These are phyloP conservation scores for Raffaelea arxii DNA, from an alignment of 2,329 filamentous ascomycete genomes.

Conservation along the genomic window DNA sequence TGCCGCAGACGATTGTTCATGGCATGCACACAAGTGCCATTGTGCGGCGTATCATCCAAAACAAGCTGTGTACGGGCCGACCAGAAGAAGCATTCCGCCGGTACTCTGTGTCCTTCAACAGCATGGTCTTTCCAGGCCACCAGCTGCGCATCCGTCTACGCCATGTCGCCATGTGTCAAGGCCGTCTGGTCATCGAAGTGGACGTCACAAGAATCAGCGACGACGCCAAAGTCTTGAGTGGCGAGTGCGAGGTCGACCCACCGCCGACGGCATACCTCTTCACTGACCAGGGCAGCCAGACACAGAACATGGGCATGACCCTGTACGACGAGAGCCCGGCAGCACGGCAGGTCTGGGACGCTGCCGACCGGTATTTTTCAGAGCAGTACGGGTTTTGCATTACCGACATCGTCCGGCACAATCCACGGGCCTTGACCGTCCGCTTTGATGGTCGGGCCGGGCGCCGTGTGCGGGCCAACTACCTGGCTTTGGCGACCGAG, in stretches of 20 bases:
- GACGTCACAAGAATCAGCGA: background rate
- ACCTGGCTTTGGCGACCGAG: background rate
- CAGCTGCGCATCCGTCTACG: background rate
- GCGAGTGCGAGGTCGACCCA: constrained; percentile 94
- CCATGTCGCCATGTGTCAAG: background rate
- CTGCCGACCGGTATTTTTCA: constrained; percentile 92
- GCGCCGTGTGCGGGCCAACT: constrained; percentile 3
- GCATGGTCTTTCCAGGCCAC: background rate
- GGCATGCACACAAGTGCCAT: constrained; percentile 99
- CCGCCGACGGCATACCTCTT: constrained; percentile 95
- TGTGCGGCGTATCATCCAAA: constrained; percentile 89
- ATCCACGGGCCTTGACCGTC: constrained; percentile 94
- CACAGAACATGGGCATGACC: constrained; percentile 99
- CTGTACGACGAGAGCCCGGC: constrained; percentile 87
- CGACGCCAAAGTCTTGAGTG: constrained; percentile 88
- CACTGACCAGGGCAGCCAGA: constrained; percentile 94
- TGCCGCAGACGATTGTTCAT: constrained; percentile 94
- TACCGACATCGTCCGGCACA: constrained; percentile 97
- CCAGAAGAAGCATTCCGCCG: background rate
- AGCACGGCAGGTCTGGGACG: constrained; percentile 96
- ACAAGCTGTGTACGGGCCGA: background rate
- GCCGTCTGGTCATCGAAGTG: background rate
- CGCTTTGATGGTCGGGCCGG: constrained; percentile 94
- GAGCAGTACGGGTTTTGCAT: constrained; percentile 97
- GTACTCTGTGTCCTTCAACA: background rate